Base-by-base conservation (phyloP, 352 stramenopile species). In the Phytophthora pisi region DNA sequence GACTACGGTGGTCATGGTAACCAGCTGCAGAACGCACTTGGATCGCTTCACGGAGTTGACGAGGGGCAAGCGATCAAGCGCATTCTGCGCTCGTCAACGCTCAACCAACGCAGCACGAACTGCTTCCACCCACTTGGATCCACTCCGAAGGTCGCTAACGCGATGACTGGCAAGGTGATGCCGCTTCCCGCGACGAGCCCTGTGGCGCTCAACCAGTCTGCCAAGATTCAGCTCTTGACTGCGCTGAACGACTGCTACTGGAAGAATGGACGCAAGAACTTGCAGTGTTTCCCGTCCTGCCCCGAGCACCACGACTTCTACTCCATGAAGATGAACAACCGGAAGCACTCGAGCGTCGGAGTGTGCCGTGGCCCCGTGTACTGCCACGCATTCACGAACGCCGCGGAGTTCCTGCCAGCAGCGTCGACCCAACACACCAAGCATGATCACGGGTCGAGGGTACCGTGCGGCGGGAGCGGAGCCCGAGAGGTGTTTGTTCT, bases 271-370 rank as follows among this genome's bases (percentile, higher is more conserved):
- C 87, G 90, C 31, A 97, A 96, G 68, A 97, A 97, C 62, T 54
- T 97, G 47, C 90, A 97, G 66, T 97, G 90, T 61, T 97, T 97
- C 57, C 90, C 90, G 8, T 77, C 81, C 3, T 97, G 90, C 34
- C 88, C 88, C 16, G 89, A 96, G 60, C 86, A 95, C 66, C 80
- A 90, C 59, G 90, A 97, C 68, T 97, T 96, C 26, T 95, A 93
- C 74, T 93, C 86, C 5, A 95, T 95, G 86, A 94, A 93, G 74
- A 93, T 95, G 77, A 93, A 92, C 72, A 92, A 93, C 69, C 84
- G 84, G 47, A 96, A 96, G 70, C 88, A 96, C 64, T 88, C 84
- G 53, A 92, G 81, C 60, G 84, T 93, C 16, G 88, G 88, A 1
- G 88, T 96, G 2, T 96, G 88, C 63, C 88, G 88, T 23, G 86